Percentiles rank a stretch among this genome's conserved stretches.
Conservation (phyloP, 257 asterid species). For the Knoxia roxburghii region DNA sequence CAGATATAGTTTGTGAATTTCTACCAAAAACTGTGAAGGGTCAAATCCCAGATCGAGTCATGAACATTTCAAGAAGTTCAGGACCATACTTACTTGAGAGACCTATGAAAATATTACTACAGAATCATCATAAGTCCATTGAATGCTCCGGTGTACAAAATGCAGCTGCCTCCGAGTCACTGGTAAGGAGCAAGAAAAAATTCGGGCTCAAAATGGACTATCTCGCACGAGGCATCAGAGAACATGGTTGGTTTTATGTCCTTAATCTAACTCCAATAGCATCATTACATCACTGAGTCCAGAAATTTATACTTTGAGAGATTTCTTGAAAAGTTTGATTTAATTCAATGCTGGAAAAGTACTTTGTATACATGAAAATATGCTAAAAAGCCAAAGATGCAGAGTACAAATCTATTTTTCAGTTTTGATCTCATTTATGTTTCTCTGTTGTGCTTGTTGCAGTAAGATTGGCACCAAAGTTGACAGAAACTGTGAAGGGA, state of each 20-base stretch:
- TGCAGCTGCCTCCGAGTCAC: constrained; percentile 9
- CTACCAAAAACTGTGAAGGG: too few relatives aligned
- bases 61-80: background rate
- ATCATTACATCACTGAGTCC: too few relatives aligned
- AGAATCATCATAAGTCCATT: background rate
- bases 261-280: too few relatives aligned
- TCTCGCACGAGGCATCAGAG: constrained; percentile 41
- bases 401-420: too few relatives aligned
- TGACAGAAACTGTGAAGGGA: constrained; percentile 6
- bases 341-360: too few relatives aligned
- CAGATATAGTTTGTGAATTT: too few relatives aligned
- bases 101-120: background rate
- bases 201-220: constrained; percentile 30
- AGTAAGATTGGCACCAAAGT: constrained; percentile 9
- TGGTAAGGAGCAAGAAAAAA: constrained; percentile 30
- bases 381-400: too few relatives aligned
- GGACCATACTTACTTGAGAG: background rate
- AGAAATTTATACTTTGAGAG: too few relatives aligned
- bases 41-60: too few relatives aligned
- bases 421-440: too few relatives aligned
- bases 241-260: constrained; percentile 26
- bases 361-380: too few relatives aligned
- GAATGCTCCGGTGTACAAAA: background rate
- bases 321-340: too few relatives aligned
- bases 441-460: background rate